Evolutionary conservation across 352 stramenopile species (phyloP).

Genomic region (Phytophthora constricta): DNA sequence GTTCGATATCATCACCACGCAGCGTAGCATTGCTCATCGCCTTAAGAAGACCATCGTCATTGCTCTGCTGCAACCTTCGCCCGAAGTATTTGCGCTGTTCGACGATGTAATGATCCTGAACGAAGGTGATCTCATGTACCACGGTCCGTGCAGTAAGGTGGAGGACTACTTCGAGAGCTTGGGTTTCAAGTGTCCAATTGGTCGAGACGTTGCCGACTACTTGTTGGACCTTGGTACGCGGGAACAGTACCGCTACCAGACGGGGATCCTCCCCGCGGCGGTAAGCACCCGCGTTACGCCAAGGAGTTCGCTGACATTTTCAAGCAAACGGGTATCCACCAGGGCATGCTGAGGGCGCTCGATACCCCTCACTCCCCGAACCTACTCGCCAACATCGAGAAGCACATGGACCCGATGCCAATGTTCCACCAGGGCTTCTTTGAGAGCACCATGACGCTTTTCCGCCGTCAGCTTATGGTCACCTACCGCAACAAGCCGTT

Average conservation of each 20-base stretch:
- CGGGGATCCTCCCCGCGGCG: background rate
- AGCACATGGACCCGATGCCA: slow-evolving; percentile 6
- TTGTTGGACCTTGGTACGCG: slow-evolving; percentile 34
- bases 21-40: slow-evolving; percentile 22
- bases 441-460: slow-evolving; percentile 33
- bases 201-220: slow-evolving; percentile 40
- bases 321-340: slow-evolving; percentile 38
- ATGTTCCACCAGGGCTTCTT: slow-evolving; percentile 42
- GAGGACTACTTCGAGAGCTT: slow-evolving; percentile 46
- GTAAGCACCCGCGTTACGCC: slow-evolving; percentile 23
- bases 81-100: slow-evolving; percentile 91
- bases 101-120: slow-evolving; percentile 46
- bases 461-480: slow-evolving; percentile 60
- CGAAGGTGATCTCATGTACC: slow-evolving; percentile 68
- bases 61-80: slow-evolving; percentile 84
- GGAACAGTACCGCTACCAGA: slow-evolving; percentile 36
- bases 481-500: slow-evolving; percentile 44
- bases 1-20: slow-evolving; percentile 29
- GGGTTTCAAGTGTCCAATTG: slow-evolving; percentile 38
- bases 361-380: slow-evolving; percentile 16
- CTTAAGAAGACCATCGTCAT: slow-evolving; percentile 53
- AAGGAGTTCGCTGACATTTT: slow-evolving; percentile 40
- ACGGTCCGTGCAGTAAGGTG: slow-evolving; percentile 15
- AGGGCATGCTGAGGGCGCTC: slow-evolving; percentile 29
- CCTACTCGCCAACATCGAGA: slow-evolving; percentile 1